Evolutionary conservation across 805 yeast species (phyloP).

Genomic region (Wickerhamiella lipophila): DNA sequence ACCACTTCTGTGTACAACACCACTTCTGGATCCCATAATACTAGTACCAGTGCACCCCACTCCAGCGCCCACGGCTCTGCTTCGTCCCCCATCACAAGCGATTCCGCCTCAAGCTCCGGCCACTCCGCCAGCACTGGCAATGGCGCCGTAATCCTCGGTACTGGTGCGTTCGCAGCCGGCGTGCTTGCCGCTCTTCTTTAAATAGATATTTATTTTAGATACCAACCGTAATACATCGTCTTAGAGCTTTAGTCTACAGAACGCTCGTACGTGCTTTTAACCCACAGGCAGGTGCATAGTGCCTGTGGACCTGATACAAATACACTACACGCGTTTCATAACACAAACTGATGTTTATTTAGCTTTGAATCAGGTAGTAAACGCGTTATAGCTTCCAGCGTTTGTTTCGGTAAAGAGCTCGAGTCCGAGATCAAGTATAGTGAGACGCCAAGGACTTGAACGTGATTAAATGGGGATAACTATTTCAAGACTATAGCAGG

Average conservation of each 20-base stretch:
- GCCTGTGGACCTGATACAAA: no score
- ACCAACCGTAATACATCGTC: not conserved
- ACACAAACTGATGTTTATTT: no score
- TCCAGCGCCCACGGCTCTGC: not conserved
- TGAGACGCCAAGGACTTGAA: no score
- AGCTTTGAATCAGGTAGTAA: no score
- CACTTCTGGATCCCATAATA: not conserved
- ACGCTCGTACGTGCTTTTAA: no score
- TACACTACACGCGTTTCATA: no score
- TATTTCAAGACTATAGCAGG: no score
- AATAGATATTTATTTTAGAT: not conserved
- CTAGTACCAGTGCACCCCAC: not conserved
- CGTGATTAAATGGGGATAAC: no score
- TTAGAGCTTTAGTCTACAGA: no score
- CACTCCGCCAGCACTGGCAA: not conserved
- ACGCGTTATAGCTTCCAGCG: no score
- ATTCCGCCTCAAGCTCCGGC: not conserved
- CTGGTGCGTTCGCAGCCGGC: conserved; percentile 6
- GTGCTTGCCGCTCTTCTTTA: conserved; percentile 4
- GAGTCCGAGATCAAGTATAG: no score
- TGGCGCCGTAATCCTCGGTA: conserved; percentile 3
- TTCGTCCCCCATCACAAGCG: not conserved
- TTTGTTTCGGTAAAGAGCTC: no score
- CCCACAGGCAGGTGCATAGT: not conserved
- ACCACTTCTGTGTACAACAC: not conserved